Percentiles rank a stretch among this genome's conserved stretches.
phyloP scores from a whole-genome alignment of 1,139 yeast genomes.

The Hyphopichia buzzinii region DNA sequence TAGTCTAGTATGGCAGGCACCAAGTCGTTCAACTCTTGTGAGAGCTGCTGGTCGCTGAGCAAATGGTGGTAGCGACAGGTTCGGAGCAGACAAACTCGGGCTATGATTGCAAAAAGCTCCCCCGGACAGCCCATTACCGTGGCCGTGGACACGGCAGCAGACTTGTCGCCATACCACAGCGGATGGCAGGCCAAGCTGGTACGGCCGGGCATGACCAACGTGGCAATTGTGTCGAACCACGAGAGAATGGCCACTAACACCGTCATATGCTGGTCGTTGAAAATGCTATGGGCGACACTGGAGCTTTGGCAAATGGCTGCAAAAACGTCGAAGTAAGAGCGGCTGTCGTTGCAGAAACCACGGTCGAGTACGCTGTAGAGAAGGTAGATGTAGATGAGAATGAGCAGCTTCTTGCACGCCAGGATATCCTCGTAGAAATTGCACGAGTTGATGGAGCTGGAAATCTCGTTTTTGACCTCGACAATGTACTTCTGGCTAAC shows the following conservation, averaged over 20 bases:
- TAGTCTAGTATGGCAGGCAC: background rate
- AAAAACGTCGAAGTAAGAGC: conserved; percentile 13
- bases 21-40: background rate
- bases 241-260: conserved; percentile 10
- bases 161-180: conserved; percentile 13
- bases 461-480: conserved; percentile 1
- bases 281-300: conserved; percentile 10
- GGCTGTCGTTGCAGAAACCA: conserved; percentile 12
- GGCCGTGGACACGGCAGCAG: conserved; percentile 11
- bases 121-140: conserved; percentile 19
- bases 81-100: conserved; percentile 13
- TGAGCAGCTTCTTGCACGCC: conserved; percentile 9
- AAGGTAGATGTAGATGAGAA: conserved; percentile 16
- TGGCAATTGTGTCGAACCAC: conserved; percentile 17
- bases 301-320: conserved; percentile 6
- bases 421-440: conserved; percentile 8
- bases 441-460: background rate
- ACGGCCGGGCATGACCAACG: conserved; percentile 15
- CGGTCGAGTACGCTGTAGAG: conserved; percentile 14
- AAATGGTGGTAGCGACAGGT: conserved; percentile 8
- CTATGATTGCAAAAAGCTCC: conserved; percentile 13
- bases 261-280: conserved; percentile 6
- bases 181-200: conserved; percentile 14
- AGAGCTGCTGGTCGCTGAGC: background rate
- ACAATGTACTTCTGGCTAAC: conserved; percentile 3